These are phyloP conservation scores for Salpingoeca rosetta DNA, from an alignment of 78 protist genomes.

Conservation along the genomic window DNA sequence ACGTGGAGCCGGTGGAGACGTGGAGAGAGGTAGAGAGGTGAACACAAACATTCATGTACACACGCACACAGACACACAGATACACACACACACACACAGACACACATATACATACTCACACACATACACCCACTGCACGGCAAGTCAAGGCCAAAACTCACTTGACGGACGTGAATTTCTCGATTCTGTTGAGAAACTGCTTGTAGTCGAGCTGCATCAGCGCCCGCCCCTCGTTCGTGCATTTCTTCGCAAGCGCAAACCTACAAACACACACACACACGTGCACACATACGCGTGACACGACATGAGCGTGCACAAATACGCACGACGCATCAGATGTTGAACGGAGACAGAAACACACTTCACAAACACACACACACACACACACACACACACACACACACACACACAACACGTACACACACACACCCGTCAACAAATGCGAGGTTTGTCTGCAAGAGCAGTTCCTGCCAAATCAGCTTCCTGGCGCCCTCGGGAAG, in stretches of 20 bases:
- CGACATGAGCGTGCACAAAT: not conserved
- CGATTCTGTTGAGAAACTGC: not conserved
- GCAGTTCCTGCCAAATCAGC: not conserved
- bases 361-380: too few species aligned
- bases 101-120: too few species aligned
- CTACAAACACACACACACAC: not conserved
- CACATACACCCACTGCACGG: too few species aligned
- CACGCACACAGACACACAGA: too few species aligned
- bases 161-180: not conserved
- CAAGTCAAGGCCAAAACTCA: too few species aligned
- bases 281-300: not conserved
- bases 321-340: not conserved
- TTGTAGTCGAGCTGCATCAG: constrained; percentile 6
- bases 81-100: too few species aligned
- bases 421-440: not conserved
- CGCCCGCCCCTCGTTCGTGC: constrained; percentile 19
- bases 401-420: not conserved
- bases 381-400: too few species aligned
- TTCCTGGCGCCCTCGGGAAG: not conserved
- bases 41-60: too few species aligned
- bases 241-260: not conserved
- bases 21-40: too few species aligned
- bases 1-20: too few species aligned
- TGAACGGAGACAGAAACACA: too few species aligned
- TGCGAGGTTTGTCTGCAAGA: not conserved